Evolutionary conservation across 1,284 basidiomycete genomes (phyloP), one percentile per base, ranked within the genome.

Genomic region (Heterobasidion irregulare): DNA sequence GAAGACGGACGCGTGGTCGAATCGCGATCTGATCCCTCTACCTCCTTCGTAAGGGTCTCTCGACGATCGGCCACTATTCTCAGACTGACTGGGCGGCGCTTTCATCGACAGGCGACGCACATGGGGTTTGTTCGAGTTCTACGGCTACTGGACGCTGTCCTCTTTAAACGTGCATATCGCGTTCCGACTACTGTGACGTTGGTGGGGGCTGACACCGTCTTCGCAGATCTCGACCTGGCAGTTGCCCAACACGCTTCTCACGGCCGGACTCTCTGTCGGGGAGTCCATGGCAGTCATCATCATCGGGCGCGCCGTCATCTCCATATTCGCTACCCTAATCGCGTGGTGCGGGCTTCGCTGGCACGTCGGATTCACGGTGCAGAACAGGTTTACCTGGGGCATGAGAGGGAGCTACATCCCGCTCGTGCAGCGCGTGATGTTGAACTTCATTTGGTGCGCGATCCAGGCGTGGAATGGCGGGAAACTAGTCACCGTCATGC

Each of bases 341-440:
- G 60, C 56, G n/a, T 59, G 56, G 55, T 57, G 56, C 34, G 60
- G 60, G 36, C 52, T 57, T n/a, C 53, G 54, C 6, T 61, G 58
- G 54, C 60, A 61, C 53, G 58, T 61, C 34, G 60, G 60, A 6
- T 59, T 59, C 53, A 59, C 60, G 44, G 55, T 61, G 50, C 58
- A 59, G 50, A 59, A 59, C 38, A 48, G 60, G 16, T 61, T 52
- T 50, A 55, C 58, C 8, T 61, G 60, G 60, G 60, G 60, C 12
- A 59, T 61, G 58, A 53, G 57, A 8, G 60, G 58, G 49, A 53
- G 54, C 36, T 61, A 59, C 41, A 53, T 61, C 34, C 58, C 60
- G 9, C 56, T 61, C 13, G 47, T 61, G 19, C 60, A 61, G 53
- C 60, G 58, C 12, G 55, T 56, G 49, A 47, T 57, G 53, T 32